Evolutionary conservation across 345 rosid species (phyloP), one percentile per base, ranked within the genome.

Genomic region (Acer yangbiense): DNA sequence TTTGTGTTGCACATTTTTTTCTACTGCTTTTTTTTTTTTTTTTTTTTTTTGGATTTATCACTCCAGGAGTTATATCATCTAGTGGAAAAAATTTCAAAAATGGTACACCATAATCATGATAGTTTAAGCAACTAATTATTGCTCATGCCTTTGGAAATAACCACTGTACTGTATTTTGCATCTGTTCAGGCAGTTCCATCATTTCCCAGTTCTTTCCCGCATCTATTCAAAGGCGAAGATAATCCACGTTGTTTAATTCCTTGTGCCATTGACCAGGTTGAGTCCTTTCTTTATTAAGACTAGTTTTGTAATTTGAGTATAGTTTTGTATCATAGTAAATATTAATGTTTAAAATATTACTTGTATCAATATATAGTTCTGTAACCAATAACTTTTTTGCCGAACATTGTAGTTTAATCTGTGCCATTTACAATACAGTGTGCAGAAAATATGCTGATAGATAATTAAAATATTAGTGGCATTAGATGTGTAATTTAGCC

Each of bases 191-290:
- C 99, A 29, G 99, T 88, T 78, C 97, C 99, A 67, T 93, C 97
- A 9, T 95, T 94, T 86, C 94, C 99, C 6, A 91, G 94, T 58
- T 94, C 98, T 70, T 95, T 95, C 76, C 98, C 97, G 1, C 97
- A 95, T 77, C 79, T 95, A 57, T 95, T 95, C 82, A 72, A 92
- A 4, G 95, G 94, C 32, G 86, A 85, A 72, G 91, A 90, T 78
- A 80, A 88, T 48, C 92, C 92, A 63, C 94, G 91, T 68, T 95
- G 98, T 86, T 83, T 95, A 87, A 92, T 95, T 83, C 99, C 99
- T 50, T 95, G 98, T 77, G 99, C 97, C 17, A 94, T 95, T 81
- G 98, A 95, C 77, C 99, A 95, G 98, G 99, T 91, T 25, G 54
- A 62, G 41, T 50, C 82, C 78, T 73, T 44, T 74, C 50, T 16